phyloP scores from a whole-genome alignment of 257 asterid species.

The Buddleja alternifolia region DNA sequence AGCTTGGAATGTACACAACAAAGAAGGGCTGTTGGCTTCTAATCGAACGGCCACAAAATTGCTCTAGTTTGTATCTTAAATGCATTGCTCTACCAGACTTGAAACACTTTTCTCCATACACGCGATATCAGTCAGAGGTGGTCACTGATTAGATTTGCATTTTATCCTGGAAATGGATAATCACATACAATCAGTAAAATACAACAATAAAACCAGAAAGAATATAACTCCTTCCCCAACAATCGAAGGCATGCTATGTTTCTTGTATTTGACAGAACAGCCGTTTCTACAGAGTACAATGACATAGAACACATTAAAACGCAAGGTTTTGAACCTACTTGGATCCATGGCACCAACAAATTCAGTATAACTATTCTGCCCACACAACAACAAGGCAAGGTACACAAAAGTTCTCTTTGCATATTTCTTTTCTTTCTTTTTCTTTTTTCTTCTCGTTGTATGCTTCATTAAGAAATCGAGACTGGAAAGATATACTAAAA shows the following conservation, averaged over 20 bases:
- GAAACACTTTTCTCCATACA: not conserved
- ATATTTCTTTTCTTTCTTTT: too few species aligned
- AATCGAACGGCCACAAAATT: slow-evolving; percentile 11
- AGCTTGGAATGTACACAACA: too few species aligned
- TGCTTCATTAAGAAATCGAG: too few species aligned
- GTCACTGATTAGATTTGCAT: slow-evolving; percentile 7
- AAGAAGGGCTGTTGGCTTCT: not conserved
- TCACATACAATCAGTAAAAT: slow-evolving; percentile 8
- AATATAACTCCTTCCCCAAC: not conserved
- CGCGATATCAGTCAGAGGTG: slow-evolving; percentile 5
- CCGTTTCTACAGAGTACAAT: too few species aligned
- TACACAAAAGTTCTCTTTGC: too few species aligned
- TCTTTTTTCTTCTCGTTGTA: too few species aligned
- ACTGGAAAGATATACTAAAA: too few species aligned
- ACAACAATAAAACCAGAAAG: not conserved
- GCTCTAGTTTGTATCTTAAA: not conserved
- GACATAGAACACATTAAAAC: too few species aligned
- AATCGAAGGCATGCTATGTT: not conserved
- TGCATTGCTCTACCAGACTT: not conserved
- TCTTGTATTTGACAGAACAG: not conserved
- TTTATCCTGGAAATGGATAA: slow-evolving; percentile 14
- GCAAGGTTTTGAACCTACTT: too few species aligned
- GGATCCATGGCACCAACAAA: too few species aligned
- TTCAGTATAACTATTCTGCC: too few species aligned
- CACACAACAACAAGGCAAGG: too few species aligned